Percentiles rank a stretch among this genome's conserved stretches.
Conservation (phyloP, 345 rosid genomes). For the Bruguiera gymnorhiza region DNA sequence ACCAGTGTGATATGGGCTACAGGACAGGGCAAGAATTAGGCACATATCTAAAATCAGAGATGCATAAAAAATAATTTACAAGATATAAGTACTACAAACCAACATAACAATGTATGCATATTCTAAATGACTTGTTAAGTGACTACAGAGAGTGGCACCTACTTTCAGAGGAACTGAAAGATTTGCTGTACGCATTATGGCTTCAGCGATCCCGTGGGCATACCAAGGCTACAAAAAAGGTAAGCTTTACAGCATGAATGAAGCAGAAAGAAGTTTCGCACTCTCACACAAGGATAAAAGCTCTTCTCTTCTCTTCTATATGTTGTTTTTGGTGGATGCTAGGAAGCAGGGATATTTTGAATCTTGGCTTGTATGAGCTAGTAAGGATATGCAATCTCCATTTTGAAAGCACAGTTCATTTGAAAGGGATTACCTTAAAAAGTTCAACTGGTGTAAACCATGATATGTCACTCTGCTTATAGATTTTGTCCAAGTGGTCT, state of each 20-base stretch:
- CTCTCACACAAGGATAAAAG: background rate
- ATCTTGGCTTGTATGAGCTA: background rate
- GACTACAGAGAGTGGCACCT: slow-evolving; percentile 14
- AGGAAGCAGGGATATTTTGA: too few relatives aligned
- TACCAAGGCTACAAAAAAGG: slow-evolving; percentile 81
- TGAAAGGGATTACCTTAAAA: slow-evolving; percentile 59
- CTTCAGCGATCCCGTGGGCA: slow-evolving; percentile 97
- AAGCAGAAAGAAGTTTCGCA: background rate
- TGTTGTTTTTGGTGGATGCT: too few relatives aligned
- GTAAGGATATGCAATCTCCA: background rate
- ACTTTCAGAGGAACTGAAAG: slow-evolving; percentile 87
- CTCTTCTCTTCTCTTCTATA: too few relatives aligned
- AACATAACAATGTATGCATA: background rate
- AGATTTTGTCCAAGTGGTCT: slow-evolving; percentile 75
- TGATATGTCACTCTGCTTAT: slow-evolving; percentile 80
- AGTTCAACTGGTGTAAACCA: slow-evolving; percentile 99
- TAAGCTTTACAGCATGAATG: slow-evolving; percentile 12
- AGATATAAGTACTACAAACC: background rate
- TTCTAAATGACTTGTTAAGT: background rate
- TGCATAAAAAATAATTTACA: background rate
- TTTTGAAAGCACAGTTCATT: background rate
- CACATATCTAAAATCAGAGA: background rate
- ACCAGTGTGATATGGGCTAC: background rate
- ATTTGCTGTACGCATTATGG: slow-evolving; percentile 84
- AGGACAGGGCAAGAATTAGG: background rate